A percentile compares a stretch with the other conserved stretches of the same genome.
phyloP scores from a whole-genome alignment of 2,329 filamentous ascomycete genomes.

The Neofusicoccum kwambonambiense region DNA sequence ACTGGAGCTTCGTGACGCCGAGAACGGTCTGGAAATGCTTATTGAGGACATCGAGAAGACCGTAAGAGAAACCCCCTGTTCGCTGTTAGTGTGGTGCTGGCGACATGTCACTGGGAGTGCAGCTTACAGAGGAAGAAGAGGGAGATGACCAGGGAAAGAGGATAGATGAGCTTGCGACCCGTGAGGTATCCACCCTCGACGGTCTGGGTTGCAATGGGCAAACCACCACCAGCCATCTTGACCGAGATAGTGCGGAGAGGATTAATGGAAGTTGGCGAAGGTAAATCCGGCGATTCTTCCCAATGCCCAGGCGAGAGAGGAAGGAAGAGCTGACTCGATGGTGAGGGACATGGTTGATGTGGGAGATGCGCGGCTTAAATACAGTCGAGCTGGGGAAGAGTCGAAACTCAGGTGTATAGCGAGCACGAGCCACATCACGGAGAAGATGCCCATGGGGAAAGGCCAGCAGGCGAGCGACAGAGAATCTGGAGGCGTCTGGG shows the following conservation, averaged over 20 bases:
- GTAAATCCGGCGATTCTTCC: neutral
- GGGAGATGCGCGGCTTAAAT: neutral
- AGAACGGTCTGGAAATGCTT: constrained; percentile 82
- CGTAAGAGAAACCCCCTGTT: constrained; percentile 10
- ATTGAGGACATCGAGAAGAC: constrained; percentile 65
- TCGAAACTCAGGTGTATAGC: neutral
- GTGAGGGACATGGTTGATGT: neutral
- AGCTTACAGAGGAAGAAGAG: neutral
- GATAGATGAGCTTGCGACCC: constrained; percentile 18
- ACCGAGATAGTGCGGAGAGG: neutral
- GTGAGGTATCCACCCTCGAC: constrained; percentile 9
- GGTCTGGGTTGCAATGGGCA: neutral
- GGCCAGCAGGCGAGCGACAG: neutral
- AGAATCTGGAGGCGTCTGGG: neutral
- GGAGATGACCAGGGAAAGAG: constrained; percentile 16
- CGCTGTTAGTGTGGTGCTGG: neutral
- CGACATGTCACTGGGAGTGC: too few relatives aligned
- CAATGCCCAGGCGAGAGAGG: neutral
- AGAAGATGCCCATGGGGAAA: constrained; percentile 8
- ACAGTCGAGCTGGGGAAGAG: neutral
- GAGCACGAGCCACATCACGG: neutral
- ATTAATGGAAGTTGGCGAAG: neutral
- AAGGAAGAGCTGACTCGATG: neutral
- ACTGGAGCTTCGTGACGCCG: constrained; percentile 41
- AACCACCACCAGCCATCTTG: constrained; percentile 13